These are phyloP conservation scores for Macadamia tetraphylla DNA, from an alignment of 164 flowering plant species.

Conservation along the genomic window DNA sequence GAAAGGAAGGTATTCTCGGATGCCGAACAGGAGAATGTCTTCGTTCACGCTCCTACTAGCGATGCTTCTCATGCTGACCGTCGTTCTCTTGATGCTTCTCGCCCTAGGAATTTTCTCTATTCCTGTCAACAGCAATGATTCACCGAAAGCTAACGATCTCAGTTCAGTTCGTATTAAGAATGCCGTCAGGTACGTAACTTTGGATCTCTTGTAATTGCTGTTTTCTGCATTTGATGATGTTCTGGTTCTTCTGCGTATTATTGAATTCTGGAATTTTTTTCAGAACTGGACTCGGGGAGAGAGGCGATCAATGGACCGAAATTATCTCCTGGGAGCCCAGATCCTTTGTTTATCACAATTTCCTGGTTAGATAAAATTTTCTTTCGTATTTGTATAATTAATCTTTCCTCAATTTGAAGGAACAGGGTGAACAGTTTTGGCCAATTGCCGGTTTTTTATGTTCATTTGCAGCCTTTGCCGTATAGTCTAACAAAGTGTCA, in stretches of 20 bases:
- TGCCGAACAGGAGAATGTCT: conserved; percentile 34
- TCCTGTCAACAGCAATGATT: conserved; percentile 30
- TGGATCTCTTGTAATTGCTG: not conserved
- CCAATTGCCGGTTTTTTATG: not conserved
- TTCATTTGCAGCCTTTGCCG: no score
- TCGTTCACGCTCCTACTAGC: conserved; percentile 40
- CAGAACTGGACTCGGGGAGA: conserved; percentile 28
- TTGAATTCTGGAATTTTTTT: conserved; percentile 7
- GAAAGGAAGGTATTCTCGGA: conserved; percentile 39
- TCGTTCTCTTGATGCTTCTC: conserved; percentile 53
- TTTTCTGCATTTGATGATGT: not conserved
- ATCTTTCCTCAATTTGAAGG: no score
- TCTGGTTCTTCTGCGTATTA: not conserved
- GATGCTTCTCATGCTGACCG: conserved; percentile 43
- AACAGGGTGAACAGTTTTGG: not conserved
- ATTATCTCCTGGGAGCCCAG: conserved; percentile 95
- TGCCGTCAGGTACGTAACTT: conserved; percentile 18
- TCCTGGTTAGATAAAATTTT: conserved; percentile 45
- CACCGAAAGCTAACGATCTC: conserved; percentile 45
- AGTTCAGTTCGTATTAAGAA: conserved; percentile 32
- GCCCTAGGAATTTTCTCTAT: conserved; percentile 65
- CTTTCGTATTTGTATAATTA: not conserved
- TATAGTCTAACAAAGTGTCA: no score
- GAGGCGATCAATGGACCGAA: conserved; percentile 73
- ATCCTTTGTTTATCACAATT: conserved; percentile 81